These are phyloP conservation scores for Chrysoporthe austroafricana DNA, from an alignment of 2,329 filamentous ascomycete species.

Conservation along the genomic window DNA sequence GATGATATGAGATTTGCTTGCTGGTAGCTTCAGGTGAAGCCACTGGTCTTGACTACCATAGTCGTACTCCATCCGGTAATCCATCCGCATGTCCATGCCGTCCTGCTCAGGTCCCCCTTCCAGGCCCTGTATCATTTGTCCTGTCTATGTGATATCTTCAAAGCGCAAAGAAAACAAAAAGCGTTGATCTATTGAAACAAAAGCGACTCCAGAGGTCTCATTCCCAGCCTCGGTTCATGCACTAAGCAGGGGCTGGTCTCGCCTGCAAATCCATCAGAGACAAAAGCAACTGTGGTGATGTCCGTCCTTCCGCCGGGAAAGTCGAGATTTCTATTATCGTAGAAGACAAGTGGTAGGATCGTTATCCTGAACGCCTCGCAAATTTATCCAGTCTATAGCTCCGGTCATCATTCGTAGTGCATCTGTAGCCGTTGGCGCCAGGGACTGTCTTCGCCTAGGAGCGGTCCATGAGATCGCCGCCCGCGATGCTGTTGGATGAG, in stretches of 20 bases:
- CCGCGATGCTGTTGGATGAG: conserved; percentile 75
- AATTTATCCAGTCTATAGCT: conserved; percentile 29
- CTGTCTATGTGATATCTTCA: conserved; percentile 24
- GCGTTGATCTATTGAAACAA: conserved; percentile 13
- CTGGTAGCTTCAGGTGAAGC: conserved; percentile 3
- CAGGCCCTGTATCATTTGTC: conserved; percentile 13
- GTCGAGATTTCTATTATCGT: conserved; percentile 18
- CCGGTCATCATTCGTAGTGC: conserved; percentile 29
- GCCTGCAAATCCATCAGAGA: background rate
- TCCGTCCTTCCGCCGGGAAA: conserved; percentile 21
- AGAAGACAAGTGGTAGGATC: conserved; percentile 20
- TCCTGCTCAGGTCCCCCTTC: background rate
- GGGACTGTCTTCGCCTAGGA: conserved; percentile 36
- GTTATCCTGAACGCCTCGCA: conserved; percentile 29
- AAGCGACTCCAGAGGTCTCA: background rate
- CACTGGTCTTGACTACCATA: conserved; percentile 7
- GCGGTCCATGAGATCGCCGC: conserved; percentile 68
- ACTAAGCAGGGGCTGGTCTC: background rate
- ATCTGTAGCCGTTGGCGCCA: conserved; percentile 11
- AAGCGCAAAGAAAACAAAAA: background rate
- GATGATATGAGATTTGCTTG: conserved; percentile 12
- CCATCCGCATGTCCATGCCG: background rate
- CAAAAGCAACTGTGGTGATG: conserved; percentile 5
- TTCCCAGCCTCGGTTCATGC: conserved; percentile 1
- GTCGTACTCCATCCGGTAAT: conserved; percentile 14